phyloP scores from a whole-genome alignment of 345 rosid genomes.

The Eucalyptus regnans region DNA sequence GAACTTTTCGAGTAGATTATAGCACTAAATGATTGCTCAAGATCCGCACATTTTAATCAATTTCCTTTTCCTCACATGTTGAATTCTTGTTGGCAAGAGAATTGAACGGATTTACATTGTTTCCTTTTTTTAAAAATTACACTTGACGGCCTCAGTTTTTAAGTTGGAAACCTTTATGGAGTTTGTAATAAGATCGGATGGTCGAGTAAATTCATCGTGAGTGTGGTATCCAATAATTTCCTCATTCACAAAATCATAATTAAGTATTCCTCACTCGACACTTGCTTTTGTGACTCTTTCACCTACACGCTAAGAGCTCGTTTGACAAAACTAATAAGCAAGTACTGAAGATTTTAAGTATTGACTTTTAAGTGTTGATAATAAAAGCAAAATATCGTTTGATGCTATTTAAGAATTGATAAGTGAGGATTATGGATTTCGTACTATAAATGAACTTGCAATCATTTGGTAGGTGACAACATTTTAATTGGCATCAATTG shows the following conservation, averaged over 20 bases:
- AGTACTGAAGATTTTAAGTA: neutral
- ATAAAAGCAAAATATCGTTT: neutral
- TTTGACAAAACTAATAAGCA: neutral
- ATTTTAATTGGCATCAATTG: neutral
- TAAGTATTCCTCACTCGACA: too few relatives aligned
- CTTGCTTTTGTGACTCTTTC: neutral
- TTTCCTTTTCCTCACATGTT: neutral
- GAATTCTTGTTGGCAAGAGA: neutral
- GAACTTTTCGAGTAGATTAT: neutral
- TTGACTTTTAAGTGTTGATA: neutral
- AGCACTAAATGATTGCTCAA: neutral
- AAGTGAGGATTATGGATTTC: neutral
- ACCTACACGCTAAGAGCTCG: rapidly evolving
- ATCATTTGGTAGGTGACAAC: neutral
- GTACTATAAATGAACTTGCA: neutral
- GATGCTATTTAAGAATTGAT: neutral
- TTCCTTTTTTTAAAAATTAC: neutral
- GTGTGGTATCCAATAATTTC: neutral
- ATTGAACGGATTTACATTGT: neutral
- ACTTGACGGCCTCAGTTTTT: neutral
- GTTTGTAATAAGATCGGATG: neutral
- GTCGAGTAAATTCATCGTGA: neutral
- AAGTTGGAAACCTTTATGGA: neutral
- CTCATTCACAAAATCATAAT: neutral
- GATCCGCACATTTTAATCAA: neutral